Percentiles rank a stretch among this genome's conserved stretches.
Evolutionary conservation across 2,329 filamentous ascomycete species (phyloP).

Genomic region (Leptodontidium sp.): DNA sequence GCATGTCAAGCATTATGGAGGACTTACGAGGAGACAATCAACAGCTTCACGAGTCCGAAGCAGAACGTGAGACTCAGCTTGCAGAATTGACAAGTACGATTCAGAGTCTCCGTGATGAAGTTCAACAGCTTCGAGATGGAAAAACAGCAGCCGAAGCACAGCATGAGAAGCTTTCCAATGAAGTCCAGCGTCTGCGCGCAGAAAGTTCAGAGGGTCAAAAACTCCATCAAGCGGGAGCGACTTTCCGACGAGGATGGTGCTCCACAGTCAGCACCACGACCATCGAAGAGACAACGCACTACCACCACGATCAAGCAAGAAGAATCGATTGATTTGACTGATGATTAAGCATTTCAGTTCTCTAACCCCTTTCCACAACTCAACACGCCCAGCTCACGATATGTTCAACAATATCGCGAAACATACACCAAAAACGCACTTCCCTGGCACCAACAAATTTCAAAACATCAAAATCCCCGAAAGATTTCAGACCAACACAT

Average conservation of each 20-base stretch:
- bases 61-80: slow-evolving; percentile 7
- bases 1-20: slow-evolving; percentile 20
- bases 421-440: too few relatives aligned
- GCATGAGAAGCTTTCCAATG: neutral
- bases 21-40: slow-evolving; percentile 22
- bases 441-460: neutral
- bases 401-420: neutral
- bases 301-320: neutral
- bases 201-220: neutral
- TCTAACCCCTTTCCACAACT: too few relatives aligned
- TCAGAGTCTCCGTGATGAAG: neutral
- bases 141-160: neutral
- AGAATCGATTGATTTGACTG: neutral
- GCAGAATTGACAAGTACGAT: neutral
- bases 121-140: neutral
- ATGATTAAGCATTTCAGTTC: neutral
- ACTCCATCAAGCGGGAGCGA: slow-evolving; percentile 5
- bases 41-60: slow-evolving; percentile 10
- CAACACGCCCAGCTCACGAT: neutral
- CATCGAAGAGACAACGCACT: neutral
- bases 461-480: neutral
- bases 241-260: neutral
- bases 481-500: neutral
- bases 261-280: neutral
- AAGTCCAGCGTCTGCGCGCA: neutral